These are phyloP conservation scores for Ceratobasidium sp. DNA, from an alignment of 1,284 basidiomycete species.

Conservation along the genomic window DNA sequence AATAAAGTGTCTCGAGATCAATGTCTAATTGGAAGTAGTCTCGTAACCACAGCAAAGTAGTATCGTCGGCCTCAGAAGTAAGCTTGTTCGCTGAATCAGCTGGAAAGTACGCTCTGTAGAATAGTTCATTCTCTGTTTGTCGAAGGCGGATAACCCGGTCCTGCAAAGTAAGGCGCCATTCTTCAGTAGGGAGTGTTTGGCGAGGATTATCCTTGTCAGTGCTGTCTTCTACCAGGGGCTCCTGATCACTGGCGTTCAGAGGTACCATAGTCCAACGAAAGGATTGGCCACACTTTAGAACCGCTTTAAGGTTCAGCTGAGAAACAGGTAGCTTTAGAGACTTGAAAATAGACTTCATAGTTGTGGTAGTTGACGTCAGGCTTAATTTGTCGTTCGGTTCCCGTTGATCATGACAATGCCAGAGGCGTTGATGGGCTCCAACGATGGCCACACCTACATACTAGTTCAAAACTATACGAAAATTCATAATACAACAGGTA, in stretches of 20 bases:
- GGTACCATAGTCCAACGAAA: constrained; percentile 75
- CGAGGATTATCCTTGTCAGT: constrained; percentile 3
- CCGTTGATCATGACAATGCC: background rate
- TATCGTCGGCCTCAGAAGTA: constrained; percentile 57
- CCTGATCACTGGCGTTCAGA: constrained; percentile 45
- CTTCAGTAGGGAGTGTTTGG: constrained; percentile 52
- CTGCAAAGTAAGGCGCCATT: constrained; percentile 75
- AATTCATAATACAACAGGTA: background rate
- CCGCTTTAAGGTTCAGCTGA: constrained; percentile 73
- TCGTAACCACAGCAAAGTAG: constrained; percentile 76
- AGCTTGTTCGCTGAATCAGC: constrained; percentile 46
- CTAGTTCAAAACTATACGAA: constrained; percentile 2
- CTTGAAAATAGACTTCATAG: constrained; percentile 1
- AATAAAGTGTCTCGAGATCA: constrained; percentile 77
- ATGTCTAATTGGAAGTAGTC: constrained; percentile 91
- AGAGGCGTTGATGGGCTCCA: background rate
- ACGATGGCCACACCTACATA: background rate
- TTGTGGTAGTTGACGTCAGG: background rate
- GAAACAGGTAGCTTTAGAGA: constrained; percentile 63
- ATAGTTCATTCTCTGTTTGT: constrained; percentile 70
- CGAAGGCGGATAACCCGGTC: constrained; percentile 85
- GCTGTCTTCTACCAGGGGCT: constrained; percentile 38
- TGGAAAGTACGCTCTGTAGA: constrained; percentile 75
- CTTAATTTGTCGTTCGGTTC: background rate
- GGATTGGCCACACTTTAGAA: constrained; percentile 80